Conservation (phyloP, 2,329 filamentous ascomycete species). For the Verticillium alfalfae region DNA sequence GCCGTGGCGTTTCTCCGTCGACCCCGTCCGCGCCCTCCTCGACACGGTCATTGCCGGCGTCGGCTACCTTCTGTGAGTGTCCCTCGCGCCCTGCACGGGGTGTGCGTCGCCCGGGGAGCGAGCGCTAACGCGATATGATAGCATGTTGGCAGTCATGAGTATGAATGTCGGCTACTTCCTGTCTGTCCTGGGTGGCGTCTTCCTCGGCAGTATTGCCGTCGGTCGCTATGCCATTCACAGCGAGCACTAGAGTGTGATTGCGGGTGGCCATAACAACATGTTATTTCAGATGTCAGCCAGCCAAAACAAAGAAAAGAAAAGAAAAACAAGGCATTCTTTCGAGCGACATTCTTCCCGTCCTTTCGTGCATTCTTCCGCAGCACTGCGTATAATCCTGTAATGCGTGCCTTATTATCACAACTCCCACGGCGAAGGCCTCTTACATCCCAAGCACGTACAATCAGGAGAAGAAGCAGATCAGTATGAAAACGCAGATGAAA, state of each 20-base stretch:
- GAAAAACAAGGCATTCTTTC: too few relatives aligned
- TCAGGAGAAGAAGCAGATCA: too few relatives aligned
- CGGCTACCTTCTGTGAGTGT: constrained; percentile 77
- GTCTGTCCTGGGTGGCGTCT: constrained; percentile 72
- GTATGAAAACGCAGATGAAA: too few relatives aligned
- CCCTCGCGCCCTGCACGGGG: not conserved
- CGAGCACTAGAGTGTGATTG: constrained; percentile 35
- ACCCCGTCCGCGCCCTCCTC: constrained; percentile 66
- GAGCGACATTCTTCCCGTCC: too few relatives aligned
- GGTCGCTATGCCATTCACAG: constrained; percentile 58
- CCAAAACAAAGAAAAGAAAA: not conserved
- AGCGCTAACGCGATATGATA: constrained; percentile 24
- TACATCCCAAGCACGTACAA: too few relatives aligned
- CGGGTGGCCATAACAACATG: not conserved
- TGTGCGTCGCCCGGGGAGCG: not conserved
- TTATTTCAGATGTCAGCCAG: too few relatives aligned
- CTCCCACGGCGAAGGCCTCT: too few relatives aligned
- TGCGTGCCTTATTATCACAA: too few relatives aligned
- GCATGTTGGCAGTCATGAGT: constrained; percentile 91
- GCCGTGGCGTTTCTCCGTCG: constrained; percentile 78
- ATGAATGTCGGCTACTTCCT: constrained; percentile 82
- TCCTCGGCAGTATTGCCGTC: constrained; percentile 78
- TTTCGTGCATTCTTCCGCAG: too few relatives aligned
- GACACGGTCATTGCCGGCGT: constrained; percentile 70
- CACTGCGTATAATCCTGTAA: too few relatives aligned